Evolutionary conservation across 1,139 yeast species (phyloP).

Genomic region (Blastobotrys petasosporus): DNA sequence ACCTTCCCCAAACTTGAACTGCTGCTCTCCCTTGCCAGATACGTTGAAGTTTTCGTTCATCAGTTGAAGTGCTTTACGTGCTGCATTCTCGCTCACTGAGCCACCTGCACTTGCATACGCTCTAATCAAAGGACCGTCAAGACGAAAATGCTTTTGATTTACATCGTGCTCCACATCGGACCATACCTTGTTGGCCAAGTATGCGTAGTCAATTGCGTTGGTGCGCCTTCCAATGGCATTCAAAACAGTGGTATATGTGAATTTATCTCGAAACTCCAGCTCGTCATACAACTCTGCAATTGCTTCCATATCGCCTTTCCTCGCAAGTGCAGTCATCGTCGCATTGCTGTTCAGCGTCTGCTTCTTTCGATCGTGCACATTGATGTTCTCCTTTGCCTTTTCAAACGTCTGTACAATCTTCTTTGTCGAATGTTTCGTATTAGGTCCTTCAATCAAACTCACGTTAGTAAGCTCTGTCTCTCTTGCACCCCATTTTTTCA

Average conservation of each 20-base stretch:
- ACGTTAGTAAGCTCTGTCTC: slow-evolving; percentile 16
- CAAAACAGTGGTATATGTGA: slow-evolving; percentile 17
- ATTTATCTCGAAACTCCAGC: slow-evolving; percentile 12
- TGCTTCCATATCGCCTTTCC: slow-evolving; percentile 9
- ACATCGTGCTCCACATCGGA: slow-evolving; percentile 12
- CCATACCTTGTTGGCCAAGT: slow-evolving; percentile 13
- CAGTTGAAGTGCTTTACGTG: neutral
- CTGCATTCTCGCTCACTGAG: neutral
- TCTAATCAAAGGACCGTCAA: slow-evolving; percentile 14
- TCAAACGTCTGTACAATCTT: slow-evolving; percentile 10
- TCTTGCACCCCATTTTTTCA: slow-evolving; percentile 21
- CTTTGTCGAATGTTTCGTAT: slow-evolving; percentile 1
- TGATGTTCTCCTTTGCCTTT: slow-evolving; percentile 6
- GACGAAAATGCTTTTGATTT: slow-evolving; percentile 4
- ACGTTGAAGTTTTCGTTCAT: neutral
- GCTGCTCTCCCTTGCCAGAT: neutral
- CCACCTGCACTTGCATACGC: slow-evolving; percentile 13
- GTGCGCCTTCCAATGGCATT: slow-evolving; percentile 12
- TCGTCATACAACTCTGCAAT: slow-evolving; percentile 14
- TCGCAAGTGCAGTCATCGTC: slow-evolving; percentile 13
- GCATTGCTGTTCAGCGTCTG: slow-evolving; percentile 15
- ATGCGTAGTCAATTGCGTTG: slow-evolving; percentile 6
- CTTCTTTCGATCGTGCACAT: slow-evolving; percentile 7
- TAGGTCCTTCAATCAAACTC: slow-evolving; percentile 5
- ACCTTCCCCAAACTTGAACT: neutral